Percentiles rank a stretch among this genome's conserved stretches.
These are phyloP conservation scores for Ambrosia artemisiifolia DNA, from an alignment of 129 eudicot genomes.

Conservation along the genomic window DNA sequence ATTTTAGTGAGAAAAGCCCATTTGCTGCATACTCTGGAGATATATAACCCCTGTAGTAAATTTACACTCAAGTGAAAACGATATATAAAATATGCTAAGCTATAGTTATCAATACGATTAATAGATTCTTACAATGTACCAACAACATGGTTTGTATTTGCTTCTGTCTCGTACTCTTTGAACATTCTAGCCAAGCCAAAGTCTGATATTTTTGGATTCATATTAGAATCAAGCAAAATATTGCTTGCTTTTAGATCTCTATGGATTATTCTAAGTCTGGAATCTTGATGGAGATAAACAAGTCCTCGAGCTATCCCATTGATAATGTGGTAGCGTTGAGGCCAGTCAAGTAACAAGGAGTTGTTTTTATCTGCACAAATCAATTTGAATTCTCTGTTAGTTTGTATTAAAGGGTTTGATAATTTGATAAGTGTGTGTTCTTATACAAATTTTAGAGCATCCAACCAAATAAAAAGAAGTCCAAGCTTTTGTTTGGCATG, in stretches of 20 bases:
- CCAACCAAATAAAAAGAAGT: conserved; percentile 6
- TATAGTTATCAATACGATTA: not conserved
- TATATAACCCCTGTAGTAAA: not conserved
- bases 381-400: conserved; percentile 2
- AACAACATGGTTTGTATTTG: no score
- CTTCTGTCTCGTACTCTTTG: no score
- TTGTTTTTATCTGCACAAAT: not conserved
- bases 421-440: not conserved
- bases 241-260: conserved; percentile 16
- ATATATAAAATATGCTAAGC: not conserved
- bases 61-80: not conserved
- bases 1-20: conserved; percentile 1
- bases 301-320: conserved; percentile 24
- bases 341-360: conserved; percentile 7
- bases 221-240: conserved; percentile 5
- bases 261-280: conserved; percentile 8
- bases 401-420: not conserved
- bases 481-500: conserved; percentile 1
- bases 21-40: conserved; percentile 5
- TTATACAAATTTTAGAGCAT: not conserved
- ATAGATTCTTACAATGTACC: conserved; percentile 43
- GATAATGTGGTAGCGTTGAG: conserved; percentile 6
- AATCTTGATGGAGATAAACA: conserved; percentile 22
- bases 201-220: conserved; percentile 42
- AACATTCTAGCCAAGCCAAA: no score